Evolutionary conservation across 108 stramenopile species (phyloP).

Genomic region (Fragilaria radians): DNA sequence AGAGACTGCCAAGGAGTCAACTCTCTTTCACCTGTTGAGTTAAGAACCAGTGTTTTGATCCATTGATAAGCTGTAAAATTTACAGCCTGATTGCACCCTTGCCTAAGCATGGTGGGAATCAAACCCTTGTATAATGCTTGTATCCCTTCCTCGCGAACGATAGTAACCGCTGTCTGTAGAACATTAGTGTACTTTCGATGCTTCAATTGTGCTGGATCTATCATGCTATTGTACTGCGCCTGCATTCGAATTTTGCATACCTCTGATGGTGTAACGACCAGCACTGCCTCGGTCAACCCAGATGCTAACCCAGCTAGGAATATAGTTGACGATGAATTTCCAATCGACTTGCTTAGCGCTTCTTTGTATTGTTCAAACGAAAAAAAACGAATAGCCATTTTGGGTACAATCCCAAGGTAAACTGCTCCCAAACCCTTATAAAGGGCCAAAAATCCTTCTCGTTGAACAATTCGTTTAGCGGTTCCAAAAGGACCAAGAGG

Average conservation of each 20-base stretch:
- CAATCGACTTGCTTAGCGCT: constrained; percentile 4
- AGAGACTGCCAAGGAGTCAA: constrained; percentile 85
- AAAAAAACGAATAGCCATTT: constrained; percentile 98
- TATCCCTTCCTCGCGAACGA: constrained; percentile 89
- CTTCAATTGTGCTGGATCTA: constrained; percentile 75
- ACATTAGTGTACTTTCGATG: constrained; percentile 89
- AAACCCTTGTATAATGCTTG: constrained; percentile 91
- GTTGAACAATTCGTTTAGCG: constrained; percentile 74
- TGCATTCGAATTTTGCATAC: constrained; percentile 96
- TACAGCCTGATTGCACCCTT: constrained; percentile 98
- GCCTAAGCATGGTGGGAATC: constrained; percentile 93
- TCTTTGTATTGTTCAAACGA: constrained; percentile 87
- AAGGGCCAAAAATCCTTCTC: constrained; percentile 91
- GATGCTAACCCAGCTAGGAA: constrained; percentile 86
- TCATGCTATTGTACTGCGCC: constrained; percentile 81
- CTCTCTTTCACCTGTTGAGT: constrained; percentile 25
- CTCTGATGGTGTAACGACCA: constrained; percentile 65
- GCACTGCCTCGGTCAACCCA: constrained; percentile 87
- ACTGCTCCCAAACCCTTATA: constrained; percentile 98
- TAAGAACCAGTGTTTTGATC: constrained; percentile 46
- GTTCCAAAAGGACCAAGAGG: constrained; percentile 74
- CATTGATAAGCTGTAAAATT: constrained; percentile 93
- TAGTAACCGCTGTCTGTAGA: constrained; percentile 78
- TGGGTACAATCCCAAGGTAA: constrained; percentile 91
- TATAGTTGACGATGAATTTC: constrained; percentile 29